Conservation (phyloP, 148 eudicot genomes). For the Heliosperma pusillum region DNA sequence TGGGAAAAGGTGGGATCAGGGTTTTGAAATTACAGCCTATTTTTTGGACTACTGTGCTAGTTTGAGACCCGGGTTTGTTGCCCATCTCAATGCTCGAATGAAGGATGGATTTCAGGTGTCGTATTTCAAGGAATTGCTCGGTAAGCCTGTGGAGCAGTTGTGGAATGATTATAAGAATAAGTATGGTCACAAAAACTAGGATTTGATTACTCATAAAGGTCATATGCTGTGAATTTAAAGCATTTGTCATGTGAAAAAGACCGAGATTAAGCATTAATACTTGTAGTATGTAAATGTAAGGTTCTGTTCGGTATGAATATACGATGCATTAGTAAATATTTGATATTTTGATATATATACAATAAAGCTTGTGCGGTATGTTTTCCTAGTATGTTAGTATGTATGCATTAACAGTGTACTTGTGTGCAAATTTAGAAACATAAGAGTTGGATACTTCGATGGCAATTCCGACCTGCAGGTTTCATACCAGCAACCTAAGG, state of each 20-base stretch:
- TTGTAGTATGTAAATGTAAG: not conserved
- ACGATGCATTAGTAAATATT: not conserved
- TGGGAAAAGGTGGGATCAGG: constrained; percentile 45
- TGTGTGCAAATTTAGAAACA: too few relatives aligned
- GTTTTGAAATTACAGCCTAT: constrained; percentile 40
- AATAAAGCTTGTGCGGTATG: not conserved
- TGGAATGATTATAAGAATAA: constrained; percentile 32
- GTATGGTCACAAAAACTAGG: constrained; percentile 24
- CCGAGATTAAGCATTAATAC: not conserved
- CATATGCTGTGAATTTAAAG: too few relatives aligned
- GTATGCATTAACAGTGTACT: too few relatives aligned
- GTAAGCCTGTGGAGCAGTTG: constrained; percentile 35
- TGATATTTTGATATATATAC: not conserved
- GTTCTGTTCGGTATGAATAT: not conserved
- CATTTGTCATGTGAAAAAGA: not conserved
- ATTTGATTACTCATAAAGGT: not conserved
- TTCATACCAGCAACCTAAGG: too few relatives aligned
- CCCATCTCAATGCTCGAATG: constrained; percentile 41
- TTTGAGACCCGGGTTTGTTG: constrained; percentile 41
- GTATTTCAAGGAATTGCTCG: constrained; percentile 37
- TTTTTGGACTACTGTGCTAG: constrained; percentile 51
- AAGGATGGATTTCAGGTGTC: constrained; percentile 28
- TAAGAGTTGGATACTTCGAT: too few relatives aligned
- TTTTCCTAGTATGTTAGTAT: too few relatives aligned
- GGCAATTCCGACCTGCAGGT: too few relatives aligned